Evolutionary conservation across 192 early-diverging fungal species (phyloP), one percentile per base, ranked within the genome.

Genomic region (Linnemannia hyalina): DNA sequence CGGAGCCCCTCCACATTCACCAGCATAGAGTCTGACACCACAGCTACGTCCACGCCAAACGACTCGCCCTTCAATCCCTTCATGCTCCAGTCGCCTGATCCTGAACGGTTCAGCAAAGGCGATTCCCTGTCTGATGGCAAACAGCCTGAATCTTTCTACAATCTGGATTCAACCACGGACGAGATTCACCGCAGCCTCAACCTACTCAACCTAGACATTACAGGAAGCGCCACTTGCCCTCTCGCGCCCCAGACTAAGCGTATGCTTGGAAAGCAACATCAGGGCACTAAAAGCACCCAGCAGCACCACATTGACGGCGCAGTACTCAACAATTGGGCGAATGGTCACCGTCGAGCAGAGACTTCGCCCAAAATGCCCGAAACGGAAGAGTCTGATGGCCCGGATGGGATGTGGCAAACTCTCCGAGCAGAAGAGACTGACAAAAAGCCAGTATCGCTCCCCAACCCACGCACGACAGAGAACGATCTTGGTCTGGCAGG

Each of bases 151-250:
- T 63, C 77, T 15, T 85, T 74, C 44, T 85, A 72, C 46, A 85
- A 85, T 70, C 69, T 85, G 40, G 82, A 85, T 47, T 85, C 82
- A 15, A 85, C 82, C 0, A 80, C 82, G 20, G 82, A 85, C 36
- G 82, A 85, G 73, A 85, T 85, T 68, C 82, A 85, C 55, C 82
- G 82, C 22, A 79, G 76, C 47, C 77, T 85, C 23, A 85, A 85
- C 55, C 6, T 85, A 3, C 54, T 85, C 15, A 85, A 85, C 46
- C 41, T 85, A 69, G 82, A 85, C 40, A 73, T 85, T 11, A 85
- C 77, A n/a, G 82, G 82, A 63, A 85, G 82, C 52, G 77, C 82
- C 0, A 80, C 82, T 3, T 85, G 82, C 35, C 74, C 74, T 40
- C 77, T 85, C 15, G 82, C 82, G 6, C 82, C 82, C 3, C 77